Evolutionary conservation across 306 rosid genomes (phyloP).

Genomic region (Canavalia ensiformis): DNA sequence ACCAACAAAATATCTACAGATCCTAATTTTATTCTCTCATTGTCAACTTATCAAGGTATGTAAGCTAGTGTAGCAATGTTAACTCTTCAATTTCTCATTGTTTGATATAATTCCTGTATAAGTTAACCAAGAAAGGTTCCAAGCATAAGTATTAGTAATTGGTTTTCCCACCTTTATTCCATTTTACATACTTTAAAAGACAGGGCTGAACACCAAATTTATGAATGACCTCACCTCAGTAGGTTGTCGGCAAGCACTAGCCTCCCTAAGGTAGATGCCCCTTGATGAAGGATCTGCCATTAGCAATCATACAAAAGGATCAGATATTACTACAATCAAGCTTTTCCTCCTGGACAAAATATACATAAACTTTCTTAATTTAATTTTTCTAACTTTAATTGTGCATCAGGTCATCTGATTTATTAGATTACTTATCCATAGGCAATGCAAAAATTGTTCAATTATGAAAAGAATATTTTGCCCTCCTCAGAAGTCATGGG

Average conservation of each 20-base stretch:
- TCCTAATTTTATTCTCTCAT: neutral
- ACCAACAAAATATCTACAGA: neutral
- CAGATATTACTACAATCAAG: neutral
- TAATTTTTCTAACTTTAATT: constrained; percentile 11
- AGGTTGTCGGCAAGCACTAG: constrained; percentile 72
- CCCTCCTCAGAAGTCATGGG: neutral
- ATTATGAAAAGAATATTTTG: constrained; percentile 10
- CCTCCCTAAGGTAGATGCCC: constrained; percentile 96
- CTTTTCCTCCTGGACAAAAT: constrained; percentile 26
- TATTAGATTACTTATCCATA: constrained; percentile 13
- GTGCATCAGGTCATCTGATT: constrained; percentile 16
- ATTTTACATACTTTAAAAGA: constrained; percentile 28
- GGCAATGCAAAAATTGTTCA: constrained; percentile 30
- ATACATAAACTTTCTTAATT: constrained; percentile 18
- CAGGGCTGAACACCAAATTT: constrained; percentile 37
- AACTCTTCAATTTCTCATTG: constrained; percentile 10
- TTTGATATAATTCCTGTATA: neutral
- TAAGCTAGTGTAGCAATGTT: neutral
- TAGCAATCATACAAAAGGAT: constrained; percentile 49
- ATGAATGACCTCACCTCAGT: constrained; percentile 79
- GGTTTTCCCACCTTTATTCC: constrained; percentile 23
- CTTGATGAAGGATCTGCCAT: constrained; percentile 78
- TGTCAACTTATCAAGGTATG: neutral
- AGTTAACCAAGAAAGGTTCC: neutral
- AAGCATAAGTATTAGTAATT: constrained; percentile 3